These are phyloP conservation scores for Chaetothyriales sp. DNA, from an alignment of 2,329 filamentous ascomycete species.

Conservation along the genomic window DNA sequence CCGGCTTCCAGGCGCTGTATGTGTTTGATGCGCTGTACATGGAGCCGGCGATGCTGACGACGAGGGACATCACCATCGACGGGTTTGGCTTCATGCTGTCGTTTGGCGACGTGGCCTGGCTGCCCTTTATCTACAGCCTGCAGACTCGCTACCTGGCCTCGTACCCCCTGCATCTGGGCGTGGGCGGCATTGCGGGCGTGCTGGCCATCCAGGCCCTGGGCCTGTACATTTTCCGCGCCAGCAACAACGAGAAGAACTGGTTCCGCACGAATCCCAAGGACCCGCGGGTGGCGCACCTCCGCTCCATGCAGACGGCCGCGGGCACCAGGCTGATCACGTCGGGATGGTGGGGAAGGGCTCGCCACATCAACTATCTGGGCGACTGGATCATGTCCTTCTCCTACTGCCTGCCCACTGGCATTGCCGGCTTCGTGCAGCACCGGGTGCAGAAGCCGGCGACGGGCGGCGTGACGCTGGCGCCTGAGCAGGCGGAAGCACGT, in stretches of 20 bases:
- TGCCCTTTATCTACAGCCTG: constrained; percentile 76
- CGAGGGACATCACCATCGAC: constrained; percentile 85
- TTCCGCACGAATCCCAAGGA: constrained; percentile 82
- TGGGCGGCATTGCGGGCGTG: constrained; percentile 50
- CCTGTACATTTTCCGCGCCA: constrained; percentile 86
- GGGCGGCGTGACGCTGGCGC: constrained; percentile 46
- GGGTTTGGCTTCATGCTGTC: constrained; percentile 92
- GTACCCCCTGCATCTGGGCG: constrained; percentile 67
- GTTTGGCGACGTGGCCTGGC: constrained; percentile 86
- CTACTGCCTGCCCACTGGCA: constrained; percentile 72
- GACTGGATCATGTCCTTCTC: constrained; percentile 93
- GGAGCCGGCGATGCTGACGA: constrained; percentile 79
- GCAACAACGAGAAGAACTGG: constrained; percentile 87
- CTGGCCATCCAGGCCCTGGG: constrained; percentile 54
- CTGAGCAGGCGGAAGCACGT: constrained; percentile 58
- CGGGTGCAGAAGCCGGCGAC: constrained; percentile 36
- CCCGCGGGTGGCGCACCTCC: constrained; percentile 62
- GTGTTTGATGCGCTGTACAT: constrained; percentile 74
- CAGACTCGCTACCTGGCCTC: constrained; percentile 74
- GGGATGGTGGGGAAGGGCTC: constrained; percentile 85
- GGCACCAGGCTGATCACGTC: constrained; percentile 70
- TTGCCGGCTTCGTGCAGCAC: constrained; percentile 65
- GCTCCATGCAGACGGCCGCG: constrained; percentile 70
- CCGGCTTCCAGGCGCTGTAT: constrained; percentile 66
- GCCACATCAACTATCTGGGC: constrained; percentile 91